These are phyloP conservation scores for Cadophora sp. DNA, from an alignment of 2,329 filamentous ascomycete genomes.

Conservation along the genomic window DNA sequence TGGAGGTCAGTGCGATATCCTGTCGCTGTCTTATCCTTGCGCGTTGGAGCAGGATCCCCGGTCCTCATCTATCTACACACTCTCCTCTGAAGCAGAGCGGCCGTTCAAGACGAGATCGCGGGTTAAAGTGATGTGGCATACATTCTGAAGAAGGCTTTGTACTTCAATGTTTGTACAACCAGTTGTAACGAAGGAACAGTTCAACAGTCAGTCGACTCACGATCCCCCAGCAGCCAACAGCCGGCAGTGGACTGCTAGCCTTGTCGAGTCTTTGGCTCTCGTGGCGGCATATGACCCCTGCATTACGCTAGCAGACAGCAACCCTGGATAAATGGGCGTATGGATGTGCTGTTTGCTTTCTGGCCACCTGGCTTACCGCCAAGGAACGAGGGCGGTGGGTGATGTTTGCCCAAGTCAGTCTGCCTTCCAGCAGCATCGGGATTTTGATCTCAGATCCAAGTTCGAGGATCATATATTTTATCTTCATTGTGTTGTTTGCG, in stretches of 20 bases:
- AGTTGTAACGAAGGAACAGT: neutral
- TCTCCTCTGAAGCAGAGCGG: neutral
- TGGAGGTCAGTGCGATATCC: neutral
- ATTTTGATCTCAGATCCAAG: too few species aligned
- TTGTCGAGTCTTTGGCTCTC: conserved; percentile 6
- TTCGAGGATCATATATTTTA: too few species aligned
- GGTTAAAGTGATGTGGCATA: neutral
- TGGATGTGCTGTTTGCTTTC: neutral
- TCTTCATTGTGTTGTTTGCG: neutral
- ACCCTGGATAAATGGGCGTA: neutral
- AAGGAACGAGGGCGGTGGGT: neutral
- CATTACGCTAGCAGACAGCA: conserved; percentile 6
- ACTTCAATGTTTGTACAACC: neutral
- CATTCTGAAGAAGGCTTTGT: neutral
- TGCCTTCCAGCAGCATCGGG: neutral
- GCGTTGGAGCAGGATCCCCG: neutral
- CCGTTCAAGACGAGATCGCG: neutral
- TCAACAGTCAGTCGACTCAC: neutral
- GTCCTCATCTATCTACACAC: neutral
- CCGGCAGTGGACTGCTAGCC: conserved; percentile 12
- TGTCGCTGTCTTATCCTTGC: neutral
- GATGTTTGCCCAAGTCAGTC: neutral
- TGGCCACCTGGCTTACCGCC: neutral
- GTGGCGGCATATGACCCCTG: conserved; percentile 12
- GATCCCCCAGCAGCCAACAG: neutral